Evolutionary conservation across 345 rosid species (phyloP).

Genomic region (Salix exigua): DNA sequence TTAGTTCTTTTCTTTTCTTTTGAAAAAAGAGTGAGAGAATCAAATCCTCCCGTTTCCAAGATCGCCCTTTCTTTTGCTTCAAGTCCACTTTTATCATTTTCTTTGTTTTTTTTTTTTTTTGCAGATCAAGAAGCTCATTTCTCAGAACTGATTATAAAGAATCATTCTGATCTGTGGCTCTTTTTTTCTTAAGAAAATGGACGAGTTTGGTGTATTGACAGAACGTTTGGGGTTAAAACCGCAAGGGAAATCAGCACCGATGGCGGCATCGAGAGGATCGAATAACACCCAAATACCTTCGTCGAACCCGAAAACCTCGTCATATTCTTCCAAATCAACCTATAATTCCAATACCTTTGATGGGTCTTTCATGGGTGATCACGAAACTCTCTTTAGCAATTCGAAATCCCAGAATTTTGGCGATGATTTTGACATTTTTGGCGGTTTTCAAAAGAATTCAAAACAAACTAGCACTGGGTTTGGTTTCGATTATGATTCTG

Average conservation of each 20-base stretch:
- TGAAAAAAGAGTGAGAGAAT: not conserved
- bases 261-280: conserved; percentile 61
- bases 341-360: conserved; percentile 29
- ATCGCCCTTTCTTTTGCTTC: not conserved
- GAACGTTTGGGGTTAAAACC: conserved; percentile 77
- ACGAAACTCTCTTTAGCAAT: conserved; percentile 23
- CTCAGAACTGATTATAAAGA: not conserved
- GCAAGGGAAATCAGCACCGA: conserved; percentile 84
- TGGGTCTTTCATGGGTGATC: conserved; percentile 30
- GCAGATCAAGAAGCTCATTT: conserved; percentile 4
- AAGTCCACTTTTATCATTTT: not conserved
- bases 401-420: conserved; percentile 24
- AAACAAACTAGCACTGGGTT: conserved; percentile 26
- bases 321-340: conserved; percentile 25
- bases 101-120: not conserved
- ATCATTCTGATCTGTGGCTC: not conserved
- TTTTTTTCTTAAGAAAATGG: conserved; percentile 35
- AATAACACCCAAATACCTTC: conserved; percentile 20
- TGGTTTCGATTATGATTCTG: conserved; percentile 45
- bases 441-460: conserved; percentile 34
- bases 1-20: not conserved
- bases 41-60: not conserved
- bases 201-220: conserved; percentile 77
- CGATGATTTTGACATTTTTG: conserved; percentile 50
- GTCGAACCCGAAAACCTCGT: conserved; percentile 16